phyloP scores from a whole-genome alignment of 306 rosid genomes.

The Quercus wislizeni region DNA sequence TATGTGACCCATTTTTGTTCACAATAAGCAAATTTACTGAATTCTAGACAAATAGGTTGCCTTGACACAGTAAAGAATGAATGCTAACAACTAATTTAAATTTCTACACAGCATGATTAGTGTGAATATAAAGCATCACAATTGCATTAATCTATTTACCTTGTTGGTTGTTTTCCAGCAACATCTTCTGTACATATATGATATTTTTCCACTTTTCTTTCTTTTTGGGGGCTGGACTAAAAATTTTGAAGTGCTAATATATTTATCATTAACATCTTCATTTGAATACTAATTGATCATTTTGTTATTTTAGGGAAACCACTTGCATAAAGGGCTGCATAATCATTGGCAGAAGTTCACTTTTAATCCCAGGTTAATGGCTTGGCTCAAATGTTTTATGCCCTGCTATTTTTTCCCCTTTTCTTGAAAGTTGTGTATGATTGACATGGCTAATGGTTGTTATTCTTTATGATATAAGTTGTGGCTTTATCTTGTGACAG shows the following conservation, averaged over 20 bases:
- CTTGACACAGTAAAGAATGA: neutral
- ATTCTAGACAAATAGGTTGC: neutral
- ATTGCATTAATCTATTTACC: neutral
- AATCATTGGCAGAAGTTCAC: conserved; percentile 93
- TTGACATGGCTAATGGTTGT: neutral
- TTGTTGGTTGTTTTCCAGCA: neutral
- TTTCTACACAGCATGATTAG: neutral
- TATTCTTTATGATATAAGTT: neutral
- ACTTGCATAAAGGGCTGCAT: conserved; percentile 83
- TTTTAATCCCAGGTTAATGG: conserved; percentile 85
- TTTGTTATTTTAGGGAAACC: conserved; percentile 65
- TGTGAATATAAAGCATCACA: neutral
- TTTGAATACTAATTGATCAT: conserved; percentile 17
- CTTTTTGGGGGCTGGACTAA: neutral
- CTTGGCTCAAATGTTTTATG: conserved; percentile 23
- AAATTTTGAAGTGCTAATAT: neutral
- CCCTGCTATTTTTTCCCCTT: neutral
- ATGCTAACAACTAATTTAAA: neutral
- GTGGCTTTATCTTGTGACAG: neutral
- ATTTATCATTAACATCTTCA: neutral
- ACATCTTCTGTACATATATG: neutral
- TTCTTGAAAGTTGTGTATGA: neutral
- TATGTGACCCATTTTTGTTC: neutral
- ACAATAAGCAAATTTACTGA: neutral
- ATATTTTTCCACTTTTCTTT: neutral